Evolutionary conservation across 2,329 filamentous ascomycete genomes (phyloP).

Genomic region (Claviceps quebecensis): DNA sequence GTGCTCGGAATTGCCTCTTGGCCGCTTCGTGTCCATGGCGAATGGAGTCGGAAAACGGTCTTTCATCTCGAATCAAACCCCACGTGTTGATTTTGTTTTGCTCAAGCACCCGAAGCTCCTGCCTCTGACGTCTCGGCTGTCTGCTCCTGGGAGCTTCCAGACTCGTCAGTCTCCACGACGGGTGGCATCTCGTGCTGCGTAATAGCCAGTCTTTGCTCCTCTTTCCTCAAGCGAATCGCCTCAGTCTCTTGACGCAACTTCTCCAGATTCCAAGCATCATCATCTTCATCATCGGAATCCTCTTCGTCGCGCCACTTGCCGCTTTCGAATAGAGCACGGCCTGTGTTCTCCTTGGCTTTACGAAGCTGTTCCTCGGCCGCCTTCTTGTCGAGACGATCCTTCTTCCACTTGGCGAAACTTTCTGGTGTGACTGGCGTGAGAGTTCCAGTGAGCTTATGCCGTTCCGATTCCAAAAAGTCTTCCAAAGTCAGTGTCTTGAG

Average conservation of each 20-base stretch:
- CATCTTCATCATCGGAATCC: constrained; percentile 46
- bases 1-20: constrained; percentile 16
- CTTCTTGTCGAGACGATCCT: constrained; percentile 88
- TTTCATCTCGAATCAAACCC: neutral
- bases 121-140: constrained; percentile 1
- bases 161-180: neutral
- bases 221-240: constrained; percentile 55
- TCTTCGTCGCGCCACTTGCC: constrained; percentile 72
- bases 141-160: constrained; percentile 3
- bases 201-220: constrained; percentile 51
- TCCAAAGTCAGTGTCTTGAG: constrained; percentile 89
- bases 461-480: constrained; percentile 92
- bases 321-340: constrained; percentile 88
- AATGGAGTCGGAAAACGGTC: neutral
- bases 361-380: constrained; percentile 81
- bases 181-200: constrained; percentile 8
- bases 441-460: constrained; percentile 83
- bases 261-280: constrained; percentile 66
- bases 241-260: constrained; percentile 78
- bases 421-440: constrained; percentile 91
- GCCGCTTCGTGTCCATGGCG: constrained; percentile 1
- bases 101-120: constrained; percentile 8
- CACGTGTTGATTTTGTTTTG: neutral
- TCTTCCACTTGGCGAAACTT: constrained; percentile 93
- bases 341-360: constrained; percentile 88